These are phyloP conservation scores for Phytophthora multivora DNA, from an alignment of 352 stramenopile genomes.

Conservation along the genomic window DNA sequence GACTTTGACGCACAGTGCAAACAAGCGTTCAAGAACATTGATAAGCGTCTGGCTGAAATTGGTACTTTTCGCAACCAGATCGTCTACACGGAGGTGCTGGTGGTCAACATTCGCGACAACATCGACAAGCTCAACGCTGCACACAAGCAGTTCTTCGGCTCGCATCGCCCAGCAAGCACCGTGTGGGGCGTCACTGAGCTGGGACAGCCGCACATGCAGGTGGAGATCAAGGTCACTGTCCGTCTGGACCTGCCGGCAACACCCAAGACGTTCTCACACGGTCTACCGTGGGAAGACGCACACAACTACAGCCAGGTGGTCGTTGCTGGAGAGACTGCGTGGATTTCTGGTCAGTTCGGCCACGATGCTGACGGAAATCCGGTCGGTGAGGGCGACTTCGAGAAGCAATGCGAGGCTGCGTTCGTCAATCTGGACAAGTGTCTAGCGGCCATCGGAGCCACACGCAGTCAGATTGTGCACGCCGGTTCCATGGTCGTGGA, in stretches of 20 bases:
- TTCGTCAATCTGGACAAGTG: slow-evolving; percentile 11
- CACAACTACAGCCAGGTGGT: slow-evolving; percentile 4
- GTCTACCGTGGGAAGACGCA: slow-evolving; percentile 3
- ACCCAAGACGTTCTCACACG: not conserved
- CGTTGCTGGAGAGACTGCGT: slow-evolving; percentile 2
- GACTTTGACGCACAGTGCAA: slow-evolving; percentile 4
- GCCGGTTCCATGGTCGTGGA: not conserved
- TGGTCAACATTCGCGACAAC: slow-evolving; percentile 8
- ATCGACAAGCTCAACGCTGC: not conserved
- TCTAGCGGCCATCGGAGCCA: slow-evolving; percentile 1
- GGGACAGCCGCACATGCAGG: not conserved
- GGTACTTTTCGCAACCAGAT: slow-evolving; percentile 1
- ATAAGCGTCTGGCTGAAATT: slow-evolving; percentile 3
- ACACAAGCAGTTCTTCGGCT: slow-evolving; percentile 7
- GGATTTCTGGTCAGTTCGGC: slow-evolving; percentile 7
- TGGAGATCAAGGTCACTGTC: slow-evolving; percentile 9
- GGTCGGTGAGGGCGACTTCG: not conserved
- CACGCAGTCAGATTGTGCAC: slow-evolving; percentile 1
- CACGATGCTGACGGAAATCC: slow-evolving; percentile 2
- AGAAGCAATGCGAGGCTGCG: slow-evolving; percentile 2
- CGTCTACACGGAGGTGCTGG: slow-evolving; percentile 1
- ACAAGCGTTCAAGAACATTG: slow-evolving; percentile 4
- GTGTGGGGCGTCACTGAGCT: not conserved
- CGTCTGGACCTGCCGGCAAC: slow-evolving; percentile 3
- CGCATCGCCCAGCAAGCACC: not conserved